A percentile compares a stretch with the other conserved stretches of the same genome.
phyloP scores from a whole-genome alignment of 108 stramenopile species.

The Craspedostauros australis region DNA sequence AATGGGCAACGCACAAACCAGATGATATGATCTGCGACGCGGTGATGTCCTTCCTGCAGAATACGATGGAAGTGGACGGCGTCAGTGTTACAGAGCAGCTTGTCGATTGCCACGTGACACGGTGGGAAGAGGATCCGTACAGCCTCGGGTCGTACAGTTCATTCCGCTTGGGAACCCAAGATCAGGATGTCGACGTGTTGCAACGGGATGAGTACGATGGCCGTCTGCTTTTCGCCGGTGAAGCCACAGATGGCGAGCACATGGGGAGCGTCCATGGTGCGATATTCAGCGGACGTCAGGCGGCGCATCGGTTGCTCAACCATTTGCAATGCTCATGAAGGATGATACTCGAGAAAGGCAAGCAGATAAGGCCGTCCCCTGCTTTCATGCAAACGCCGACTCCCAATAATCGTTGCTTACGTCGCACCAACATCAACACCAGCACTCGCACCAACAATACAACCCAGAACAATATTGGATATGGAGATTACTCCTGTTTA shows the following conservation, averaged over 20 bases:
- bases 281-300: conserved; percentile 36
- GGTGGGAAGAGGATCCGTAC: conserved; percentile 57
- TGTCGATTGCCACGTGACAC: conserved; percentile 37
- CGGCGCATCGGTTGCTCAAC: too few species aligned
- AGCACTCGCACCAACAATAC: too few species aligned
- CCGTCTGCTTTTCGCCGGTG: conserved; percentile 44
- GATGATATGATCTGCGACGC: conserved; percentile 33
- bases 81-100: too few species aligned
- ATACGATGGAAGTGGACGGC: conserved; percentile 36
- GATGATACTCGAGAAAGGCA: too few species aligned
- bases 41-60: conserved; percentile 36
- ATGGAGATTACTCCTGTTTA: too few species aligned
- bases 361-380: too few species aligned
- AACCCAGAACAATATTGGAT: too few species aligned
- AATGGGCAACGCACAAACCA: conserved; percentile 33
- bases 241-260: conserved; percentile 39
- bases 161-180: conserved; percentile 29
- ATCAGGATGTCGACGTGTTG: conserved; percentile 29
- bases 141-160: conserved; percentile 43
- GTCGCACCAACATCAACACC: too few species aligned
- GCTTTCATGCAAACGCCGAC: too few species aligned
- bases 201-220: conserved; percentile 38
- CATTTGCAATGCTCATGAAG: too few species aligned
- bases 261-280: conserved; percentile 62
- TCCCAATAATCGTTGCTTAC: too few species aligned